These are phyloP conservation scores for Lecanicillium sp. DNA, from an alignment of 2,329 filamentous ascomycete species.

Conservation along the genomic window DNA sequence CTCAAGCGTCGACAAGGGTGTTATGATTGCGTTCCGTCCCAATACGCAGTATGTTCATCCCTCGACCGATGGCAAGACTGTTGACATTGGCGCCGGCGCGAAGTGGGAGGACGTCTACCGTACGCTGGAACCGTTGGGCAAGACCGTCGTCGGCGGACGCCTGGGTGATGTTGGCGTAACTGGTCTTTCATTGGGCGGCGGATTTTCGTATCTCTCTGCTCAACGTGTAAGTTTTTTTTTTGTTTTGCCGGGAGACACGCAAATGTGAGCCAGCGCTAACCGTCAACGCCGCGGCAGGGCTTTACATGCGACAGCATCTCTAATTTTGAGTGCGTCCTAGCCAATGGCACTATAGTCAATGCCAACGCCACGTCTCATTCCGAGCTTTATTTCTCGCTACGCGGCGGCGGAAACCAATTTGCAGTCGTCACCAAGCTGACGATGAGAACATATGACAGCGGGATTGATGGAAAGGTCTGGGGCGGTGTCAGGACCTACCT, in stretches of 20 bases:
- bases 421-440: constrained; percentile 25
- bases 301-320: constrained; percentile 31
- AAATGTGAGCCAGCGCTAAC: no score
- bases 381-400: constrained; percentile 36
- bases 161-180: constrained; percentile 20
- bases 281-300: no score
- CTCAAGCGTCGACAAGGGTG: constrained; percentile 25
- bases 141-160: constrained; percentile 24
- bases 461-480: constrained; percentile 8
- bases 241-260: no score
- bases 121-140: constrained; percentile 22
- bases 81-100: constrained; percentile 29
- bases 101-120: constrained; percentile 31
- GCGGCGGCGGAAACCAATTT: constrained; percentile 40
- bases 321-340: constrained; percentile 35
- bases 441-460: constrained; percentile 5
- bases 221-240: constrained; percentile 17
- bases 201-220: constrained; percentile 20
- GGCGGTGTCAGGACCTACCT: constrained; percentile 10
- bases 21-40: constrained; percentile 27
- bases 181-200: constrained; percentile 19
- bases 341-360: constrained; percentile 30
- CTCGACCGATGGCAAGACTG: constrained; percentile 19
- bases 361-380: constrained; percentile 25
- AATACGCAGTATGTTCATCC: constrained; percentile 11